Base-by-base conservation (phyloP, 345 rosid species). In the Gossypium anomalum region DNA sequence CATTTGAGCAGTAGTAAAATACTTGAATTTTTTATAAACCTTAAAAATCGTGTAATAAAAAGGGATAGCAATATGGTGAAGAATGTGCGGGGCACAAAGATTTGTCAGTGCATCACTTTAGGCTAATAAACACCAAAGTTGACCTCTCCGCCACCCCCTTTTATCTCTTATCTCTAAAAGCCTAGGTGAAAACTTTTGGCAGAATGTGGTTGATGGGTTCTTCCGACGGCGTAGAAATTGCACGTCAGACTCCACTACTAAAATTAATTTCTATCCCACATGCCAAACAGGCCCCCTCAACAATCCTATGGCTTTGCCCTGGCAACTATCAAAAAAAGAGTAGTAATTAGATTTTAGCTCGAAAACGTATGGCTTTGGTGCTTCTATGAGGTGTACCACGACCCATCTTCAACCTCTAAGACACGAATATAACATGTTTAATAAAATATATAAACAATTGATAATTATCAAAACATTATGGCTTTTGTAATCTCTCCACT, bases 301-400 rank as follows among this genome's bases (percentile, higher is more conserved):
- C 61, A 11, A 45, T 67, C 57, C 67, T 59, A 43, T 25, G 44
- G 58, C 41, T 43, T 71, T 71, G 38, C 3, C 19, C 17, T 41
- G 25, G 11, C 10, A 16, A 14, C 41, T 34, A 34, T 51, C 19
- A 71, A 57, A 20, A 3, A 3, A 12, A 47, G 22, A 58, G 67
- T 14, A 22, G 5, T 22, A 20, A 20, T 15, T 13, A 20, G 16
- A 23, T 55, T 55, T 17, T 62, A 71, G 55, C 71, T 29, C 34
- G 16, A 34, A 71, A 55, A 52, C 62, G 2, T 44, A 34, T 34
- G 48, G 73, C 44, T 55, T 70, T 29, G 55, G 70, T 61, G 76
- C 59, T 60, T 73, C 7, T 62, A 27, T 61, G 76, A 73, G 27
- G 34, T 73, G 70, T 73, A 17, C 76, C 76, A 49, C 60, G 8